These are phyloP conservation scores for Ogataea trehaloabstinens DNA, from an alignment of 805 yeast genomes.

Conservation along the genomic window DNA sequence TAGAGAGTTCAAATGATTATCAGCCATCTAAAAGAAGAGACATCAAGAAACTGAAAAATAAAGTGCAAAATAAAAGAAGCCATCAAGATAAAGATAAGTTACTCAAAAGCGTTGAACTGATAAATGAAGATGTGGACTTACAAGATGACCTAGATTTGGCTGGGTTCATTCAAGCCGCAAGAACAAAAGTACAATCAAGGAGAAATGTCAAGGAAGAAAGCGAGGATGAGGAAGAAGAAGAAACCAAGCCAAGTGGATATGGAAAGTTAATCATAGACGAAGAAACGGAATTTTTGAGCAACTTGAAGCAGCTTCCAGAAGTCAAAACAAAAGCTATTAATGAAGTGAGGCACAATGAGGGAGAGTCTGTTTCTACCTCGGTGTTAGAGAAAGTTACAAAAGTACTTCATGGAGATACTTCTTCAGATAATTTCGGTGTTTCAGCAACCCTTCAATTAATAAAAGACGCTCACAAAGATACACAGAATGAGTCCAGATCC, in stretches of 20 bases:
- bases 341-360: slow-evolving; percentile 16
- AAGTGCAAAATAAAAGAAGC: slow-evolving; percentile 11
- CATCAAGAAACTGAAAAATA: slow-evolving; percentile 20
- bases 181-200: slow-evolving; percentile 27
- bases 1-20: slow-evolving; percentile 11
- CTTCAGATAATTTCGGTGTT: slow-evolving; percentile 27
- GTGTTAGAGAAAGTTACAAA: slow-evolving; percentile 8
- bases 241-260: slow-evolving; percentile 6
- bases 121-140: slow-evolving; percentile 24
- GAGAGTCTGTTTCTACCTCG: background rate
- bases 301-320: slow-evolving; percentile 18
- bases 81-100: slow-evolving; percentile 20
- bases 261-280: slow-evolving; percentile 30
- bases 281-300: slow-evolving; percentile 34
- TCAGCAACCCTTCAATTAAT: slow-evolving; percentile 37
- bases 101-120: slow-evolving; percentile 24
- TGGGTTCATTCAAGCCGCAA: slow-evolving; percentile 27
- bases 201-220: slow-evolving; percentile 1
- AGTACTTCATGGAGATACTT: slow-evolving; percentile 13
- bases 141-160: slow-evolving; percentile 27
- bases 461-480: slow-evolving; percentile 11
- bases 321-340: background rate
- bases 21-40: slow-evolving; percentile 15
- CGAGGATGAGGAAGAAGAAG: slow-evolving; percentile 12
- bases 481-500: slow-evolving; percentile 1